These are phyloP conservation scores for Poa annua DNA, from an alignment of 176 grass and related monocot species.

Conservation along the genomic window DNA sequence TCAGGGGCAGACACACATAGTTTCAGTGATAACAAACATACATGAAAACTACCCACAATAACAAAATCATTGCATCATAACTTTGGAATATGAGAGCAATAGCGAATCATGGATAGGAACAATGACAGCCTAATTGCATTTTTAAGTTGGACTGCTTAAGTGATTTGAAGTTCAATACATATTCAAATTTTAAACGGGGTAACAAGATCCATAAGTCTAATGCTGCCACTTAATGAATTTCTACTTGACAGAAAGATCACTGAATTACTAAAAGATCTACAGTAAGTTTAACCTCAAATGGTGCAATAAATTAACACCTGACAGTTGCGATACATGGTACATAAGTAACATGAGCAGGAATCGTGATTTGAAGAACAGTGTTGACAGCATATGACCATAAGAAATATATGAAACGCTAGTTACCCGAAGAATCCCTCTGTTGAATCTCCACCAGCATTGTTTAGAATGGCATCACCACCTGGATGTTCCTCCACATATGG, in stretches of 20 bases:
- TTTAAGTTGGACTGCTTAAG: not conserved
- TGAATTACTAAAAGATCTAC: not conserved
- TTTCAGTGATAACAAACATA: not conserved
- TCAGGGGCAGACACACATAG: not conserved
- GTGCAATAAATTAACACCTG: slow-evolving; percentile 1
- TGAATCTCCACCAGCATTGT: slow-evolving; percentile 83
- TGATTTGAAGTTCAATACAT: not conserved
- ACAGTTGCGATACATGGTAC: not conserved
- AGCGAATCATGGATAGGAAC: not conserved
- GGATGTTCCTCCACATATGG: slow-evolving; percentile 89
- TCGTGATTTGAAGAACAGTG: not conserved
- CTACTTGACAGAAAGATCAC: slow-evolving; percentile 2
- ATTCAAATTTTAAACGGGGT: not conserved
- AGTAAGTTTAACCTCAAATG: not conserved
- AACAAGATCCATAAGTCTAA: not conserved
- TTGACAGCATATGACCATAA: not conserved
- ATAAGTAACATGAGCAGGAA: not conserved
- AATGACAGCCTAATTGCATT: not conserved
- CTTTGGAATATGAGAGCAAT: not conserved
- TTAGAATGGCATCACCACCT: slow-evolving; percentile 84
- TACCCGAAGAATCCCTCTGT: slow-evolving; percentile 79
- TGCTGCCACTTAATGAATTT: not conserved
- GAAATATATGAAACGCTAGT: slow-evolving; percentile 28
- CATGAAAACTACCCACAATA: not conserved
- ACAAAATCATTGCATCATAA: not conserved